A percentile compares a stretch with the other conserved stretches of the same genome.
phyloP scores from a whole-genome alignment of 2,329 filamentous ascomycete genomes.

The Calycina herbarum region DNA sequence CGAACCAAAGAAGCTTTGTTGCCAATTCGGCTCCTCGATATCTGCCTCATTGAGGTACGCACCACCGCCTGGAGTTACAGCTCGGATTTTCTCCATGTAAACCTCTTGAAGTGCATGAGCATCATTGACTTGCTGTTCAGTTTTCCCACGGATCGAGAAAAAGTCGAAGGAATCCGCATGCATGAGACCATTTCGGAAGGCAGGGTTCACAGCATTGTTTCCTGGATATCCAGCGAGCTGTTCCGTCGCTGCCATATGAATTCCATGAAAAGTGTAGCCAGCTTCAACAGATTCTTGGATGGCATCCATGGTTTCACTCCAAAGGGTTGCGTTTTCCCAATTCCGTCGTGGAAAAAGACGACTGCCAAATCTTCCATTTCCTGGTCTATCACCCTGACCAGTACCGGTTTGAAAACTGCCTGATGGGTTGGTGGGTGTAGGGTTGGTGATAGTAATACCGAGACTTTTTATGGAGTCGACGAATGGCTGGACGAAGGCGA shows the following conservation, averaged over 20 bases:
- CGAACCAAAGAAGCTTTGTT: conserved; percentile 22
- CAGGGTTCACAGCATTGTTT: conserved; percentile 24
- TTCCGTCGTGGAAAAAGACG: conserved; percentile 44
- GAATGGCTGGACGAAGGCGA: neutral
- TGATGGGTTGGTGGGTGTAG: conserved; percentile 3
- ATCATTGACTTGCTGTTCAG: conserved; percentile 42
- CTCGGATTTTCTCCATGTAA: conserved; percentile 21
- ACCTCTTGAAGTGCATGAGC: conserved; percentile 12
- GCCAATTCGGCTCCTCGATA: conserved; percentile 44
- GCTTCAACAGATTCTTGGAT: conserved; percentile 38
- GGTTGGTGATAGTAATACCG: conserved; percentile 17
- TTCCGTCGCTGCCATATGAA: conserved; percentile 22
- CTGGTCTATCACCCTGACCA: conserved; percentile 32
- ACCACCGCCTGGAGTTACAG: conserved; percentile 35
- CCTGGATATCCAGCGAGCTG: conserved; percentile 15
- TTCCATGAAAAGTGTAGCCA: conserved; percentile 38
- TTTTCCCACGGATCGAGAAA: conserved; percentile 44
- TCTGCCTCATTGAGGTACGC: conserved; percentile 53
- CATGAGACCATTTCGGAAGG: conserved; percentile 22
- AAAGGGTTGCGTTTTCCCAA: conserved; percentile 36
- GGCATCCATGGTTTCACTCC: conserved; percentile 30
- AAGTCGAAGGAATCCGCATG: conserved; percentile 21
- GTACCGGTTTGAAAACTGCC: conserved; percentile 44
- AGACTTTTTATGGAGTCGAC: conserved; percentile 32
- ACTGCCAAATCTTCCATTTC: conserved; percentile 34